phyloP scores from a whole-genome alignment of 1,284 basidiomycete species.

The Tilletia setariae region DNA sequence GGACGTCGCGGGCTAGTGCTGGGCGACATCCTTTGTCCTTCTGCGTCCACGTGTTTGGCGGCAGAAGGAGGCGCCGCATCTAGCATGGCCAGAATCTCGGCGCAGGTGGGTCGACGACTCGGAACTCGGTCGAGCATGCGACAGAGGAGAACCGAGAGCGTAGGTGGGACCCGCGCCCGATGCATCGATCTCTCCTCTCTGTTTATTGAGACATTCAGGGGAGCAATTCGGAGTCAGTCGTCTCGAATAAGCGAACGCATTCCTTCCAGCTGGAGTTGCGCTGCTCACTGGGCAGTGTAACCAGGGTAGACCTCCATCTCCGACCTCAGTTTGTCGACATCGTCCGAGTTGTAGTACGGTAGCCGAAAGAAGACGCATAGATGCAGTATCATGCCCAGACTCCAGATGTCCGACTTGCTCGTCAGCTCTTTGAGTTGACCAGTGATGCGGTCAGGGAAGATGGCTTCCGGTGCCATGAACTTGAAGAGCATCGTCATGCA shows the following conservation, averaged over 20 bases:
- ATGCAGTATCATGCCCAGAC: constrained; percentile 79
- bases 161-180: constrained; percentile 66
- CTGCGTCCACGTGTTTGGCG: too few relatives aligned
- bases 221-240: too few relatives aligned
- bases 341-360: constrained; percentile 58
- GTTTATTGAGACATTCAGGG: not conserved
- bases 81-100: constrained; percentile 61
- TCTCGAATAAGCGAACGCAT: too few relatives aligned
- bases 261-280: too few relatives aligned
- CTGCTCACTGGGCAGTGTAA: constrained; percentile 54
- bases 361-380: constrained; percentile 79
- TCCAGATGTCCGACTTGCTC: constrained; percentile 68
- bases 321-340: constrained; percentile 66
- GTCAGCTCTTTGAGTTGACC: constrained; percentile 71
- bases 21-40: not conserved
- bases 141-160: constrained; percentile 70
- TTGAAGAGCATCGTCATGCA: too few relatives aligned
- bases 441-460: constrained; percentile 57
- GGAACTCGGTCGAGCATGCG: constrained; percentile 67
- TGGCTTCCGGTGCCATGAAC: constrained; percentile 71
- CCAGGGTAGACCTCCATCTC: constrained; percentile 75
- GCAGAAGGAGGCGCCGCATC: not conserved
- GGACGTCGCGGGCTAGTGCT: not conserved
- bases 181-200: constrained; percentile 63
- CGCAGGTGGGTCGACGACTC: constrained; percentile 66